Base-by-base conservation (phyloP, 495 filamentous ascomycete species). In the Friedmanniomyces simplex region DNA sequence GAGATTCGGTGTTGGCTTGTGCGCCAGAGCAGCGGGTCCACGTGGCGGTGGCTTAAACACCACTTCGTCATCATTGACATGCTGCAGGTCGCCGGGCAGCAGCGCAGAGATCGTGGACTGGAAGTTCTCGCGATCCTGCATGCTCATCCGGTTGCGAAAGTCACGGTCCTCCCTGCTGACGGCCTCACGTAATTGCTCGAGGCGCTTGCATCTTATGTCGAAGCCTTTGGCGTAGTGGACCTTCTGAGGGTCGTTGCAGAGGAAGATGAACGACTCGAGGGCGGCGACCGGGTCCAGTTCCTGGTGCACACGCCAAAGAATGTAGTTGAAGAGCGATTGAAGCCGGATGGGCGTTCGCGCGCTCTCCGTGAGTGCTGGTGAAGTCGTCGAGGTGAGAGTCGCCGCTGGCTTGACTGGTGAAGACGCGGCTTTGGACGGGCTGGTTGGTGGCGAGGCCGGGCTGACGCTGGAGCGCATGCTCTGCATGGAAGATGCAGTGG, bases 91-190 rank as follows among this genome's bases (percentile, higher is more conserved):
- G 28, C 3, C 49, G 25, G 10, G n/a, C 2, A 43, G 16, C 1
- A 34, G 22, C 22, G 41, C 21, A 1, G 46, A 21, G 16, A 37
- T 21, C 37, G 37, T 11, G 52, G 61, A 58, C 34, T 30, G 53
- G 48, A 55, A 18, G 59, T 59, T 64, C 52, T 69, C 66, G 50
- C 68, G 66, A 55, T 62, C 62, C 32, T 54, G 73, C 58, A 82
- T 70, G 54, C 74, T 72, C 63, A 75, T 70, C 22, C 76, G 74
- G 63, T 81, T 81, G 58, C 77, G 77, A 67, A 73, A 78, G 61
- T 82, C 80, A 50, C 78, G 71, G 50, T 83, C 80, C 58, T 84
- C 79, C 51, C 79, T 77, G 32, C 73, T 74, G 49, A 84, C 78
- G 22, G 76, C 76, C 26, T 79, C 79, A 26, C 79, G 77, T 46